A percentile compares a stretch with the other conserved stretches of the same genome.
Evolutionary conservation across 768 basidiomycete genomes (phyloP).

Genomic region (Tylopilus sp.): DNA sequence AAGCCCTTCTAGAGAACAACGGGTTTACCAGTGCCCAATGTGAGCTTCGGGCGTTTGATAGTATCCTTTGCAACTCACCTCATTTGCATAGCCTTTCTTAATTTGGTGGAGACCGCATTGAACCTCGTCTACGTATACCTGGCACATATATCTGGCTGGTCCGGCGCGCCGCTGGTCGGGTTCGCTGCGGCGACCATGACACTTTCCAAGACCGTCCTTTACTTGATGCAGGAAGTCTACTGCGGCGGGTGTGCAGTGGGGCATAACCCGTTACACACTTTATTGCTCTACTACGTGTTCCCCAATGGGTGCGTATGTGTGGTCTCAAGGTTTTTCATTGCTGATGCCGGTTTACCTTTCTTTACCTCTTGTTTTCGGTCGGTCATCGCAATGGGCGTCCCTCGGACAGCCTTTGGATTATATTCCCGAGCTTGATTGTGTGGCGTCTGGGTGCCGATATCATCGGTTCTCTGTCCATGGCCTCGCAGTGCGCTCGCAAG

Average conservation of each 20-base stretch:
- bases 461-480: slow-evolving; percentile 36
- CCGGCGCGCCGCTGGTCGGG: slow-evolving; percentile 70
- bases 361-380: too few species aligned
- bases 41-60: slow-evolving; percentile 31
- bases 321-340: not conserved
- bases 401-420: slow-evolving; percentile 65
- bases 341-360: slow-evolving; percentile 13
- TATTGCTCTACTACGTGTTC: slow-evolving; percentile 64
- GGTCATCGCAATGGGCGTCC: not conserved
- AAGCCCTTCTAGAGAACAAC: slow-evolving; percentile 56
- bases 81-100: slow-evolving; percentile 59
- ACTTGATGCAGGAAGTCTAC: slow-evolving; percentile 76
- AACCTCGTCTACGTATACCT: slow-evolving; percentile 76
- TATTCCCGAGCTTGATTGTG: slow-evolving; percentile 63
- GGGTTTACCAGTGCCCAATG: slow-evolving; percentile 89
- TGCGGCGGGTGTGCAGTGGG: slow-evolving; percentile 71
- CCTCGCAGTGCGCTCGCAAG: slow-evolving; percentile 27
- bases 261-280: slow-evolving; percentile 56
- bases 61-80: too few species aligned
- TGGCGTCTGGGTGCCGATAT: slow-evolving; percentile 63
- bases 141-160: slow-evolving; percentile 56
- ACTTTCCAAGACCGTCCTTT: slow-evolving; percentile 80
- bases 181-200: slow-evolving; percentile 76
- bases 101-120: slow-evolving; percentile 73
- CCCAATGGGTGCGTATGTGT: slow-evolving; percentile 74